Evolutionary conservation across 805 yeast genomes (phyloP), one percentile per base, ranked within the genome.

Genomic region (Candida peoriensis): DNA sequence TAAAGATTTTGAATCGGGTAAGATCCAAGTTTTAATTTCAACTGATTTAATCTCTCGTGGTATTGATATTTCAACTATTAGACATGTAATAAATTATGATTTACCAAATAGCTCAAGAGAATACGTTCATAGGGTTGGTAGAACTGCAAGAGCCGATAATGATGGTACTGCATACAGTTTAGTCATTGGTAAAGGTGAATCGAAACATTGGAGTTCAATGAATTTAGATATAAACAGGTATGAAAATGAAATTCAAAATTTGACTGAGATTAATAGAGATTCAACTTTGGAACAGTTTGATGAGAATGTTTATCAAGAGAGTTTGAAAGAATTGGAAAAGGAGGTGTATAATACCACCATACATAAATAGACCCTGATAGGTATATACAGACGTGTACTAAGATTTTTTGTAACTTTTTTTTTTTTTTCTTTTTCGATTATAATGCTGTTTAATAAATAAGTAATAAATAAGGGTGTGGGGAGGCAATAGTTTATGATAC

Each of bases 41-140:
- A 93, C 98, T 0, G 99, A 93, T 61, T 68, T 93, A 48, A 82
- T 93, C 57, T 84, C 97, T n/a, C 78, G 99, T 61, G 99, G 99
- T 64, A 74, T 93, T 32, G 96, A 90, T 60, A 70, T 93, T 29
- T 61, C 70, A 12, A 68, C 76, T 4, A 74, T 93, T 32, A 68
- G 75, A 28, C 74, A 76, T 42, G 96, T 93, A 10, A 64, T 93
- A 33, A 93, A 93, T 60, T 93, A 93, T 58, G 97, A 93, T 54
- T 58, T 88, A 36, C 98, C 99, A 16, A 69, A 76, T 18, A 82
- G 96, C 1, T 72, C 89, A 1, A 79, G 94, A 44, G 97, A 93
- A 48, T 93, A 93, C 47, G 87, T 93, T 19, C 99, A 93, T 60
- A 74, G 99, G 51, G 87, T 88, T 25, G 99, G 99, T 26, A 79